These are phyloP conservation scores for Solanum infundibuliforme DNA, from an alignment of 257 asterid species.

Conservation along the genomic window DNA sequence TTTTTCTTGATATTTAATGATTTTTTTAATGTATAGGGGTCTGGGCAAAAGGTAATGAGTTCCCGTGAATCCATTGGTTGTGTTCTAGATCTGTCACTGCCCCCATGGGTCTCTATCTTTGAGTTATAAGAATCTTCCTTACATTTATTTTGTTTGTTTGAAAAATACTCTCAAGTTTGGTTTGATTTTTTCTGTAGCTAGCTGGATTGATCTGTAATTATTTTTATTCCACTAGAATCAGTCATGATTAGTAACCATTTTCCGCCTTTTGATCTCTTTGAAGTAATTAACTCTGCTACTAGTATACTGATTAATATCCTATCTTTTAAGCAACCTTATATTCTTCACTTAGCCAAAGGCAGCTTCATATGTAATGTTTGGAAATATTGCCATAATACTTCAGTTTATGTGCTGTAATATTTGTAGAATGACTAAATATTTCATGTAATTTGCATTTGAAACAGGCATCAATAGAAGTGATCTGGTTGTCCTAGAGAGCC, in stretches of 20 bases:
- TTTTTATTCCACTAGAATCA: background rate
- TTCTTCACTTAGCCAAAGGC: background rate
- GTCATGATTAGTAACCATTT: background rate
- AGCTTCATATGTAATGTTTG: background rate
- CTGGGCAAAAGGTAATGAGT: background rate
- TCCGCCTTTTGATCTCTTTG: background rate
- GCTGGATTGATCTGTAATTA: background rate
- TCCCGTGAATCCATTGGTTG: background rate
- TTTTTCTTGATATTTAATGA: background rate
- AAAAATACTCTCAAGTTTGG: background rate
- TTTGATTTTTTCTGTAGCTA: background rate
- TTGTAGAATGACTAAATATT: background rate
- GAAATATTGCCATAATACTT: background rate
- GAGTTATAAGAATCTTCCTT: background rate
- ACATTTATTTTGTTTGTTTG: background rate
- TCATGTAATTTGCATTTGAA: background rate
- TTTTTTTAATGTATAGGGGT: background rate
- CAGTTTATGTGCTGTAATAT: background rate
- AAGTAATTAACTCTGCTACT: background rate
- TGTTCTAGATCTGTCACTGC: background rate
- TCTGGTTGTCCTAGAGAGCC: conserved; percentile 15
- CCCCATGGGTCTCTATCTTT: background rate
- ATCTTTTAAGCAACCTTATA: background rate
- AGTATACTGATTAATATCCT: background rate
- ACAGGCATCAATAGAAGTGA: conserved; percentile 13